phyloP scores from a whole-genome alignment of 108 stramenopile genomes.

The Craspedostauros australis region DNA sequence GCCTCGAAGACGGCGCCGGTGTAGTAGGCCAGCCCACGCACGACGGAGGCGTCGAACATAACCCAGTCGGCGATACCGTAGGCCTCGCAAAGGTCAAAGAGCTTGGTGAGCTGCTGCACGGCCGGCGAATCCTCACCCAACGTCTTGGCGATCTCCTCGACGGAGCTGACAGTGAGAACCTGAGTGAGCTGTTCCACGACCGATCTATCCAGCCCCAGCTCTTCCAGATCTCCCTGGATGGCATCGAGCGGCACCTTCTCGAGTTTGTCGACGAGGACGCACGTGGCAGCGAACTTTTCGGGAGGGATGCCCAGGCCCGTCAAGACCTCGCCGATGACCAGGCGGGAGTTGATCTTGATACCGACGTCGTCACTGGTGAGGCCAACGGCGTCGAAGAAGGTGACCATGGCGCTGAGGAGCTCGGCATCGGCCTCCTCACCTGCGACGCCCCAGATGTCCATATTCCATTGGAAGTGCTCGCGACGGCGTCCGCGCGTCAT shows the following conservation, averaged over 20 bases:
- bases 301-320: conserved; percentile 81
- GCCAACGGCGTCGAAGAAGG: conserved; percentile 85
- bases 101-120: conserved; percentile 67
- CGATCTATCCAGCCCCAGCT: conserved; percentile 72
- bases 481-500: conserved; percentile 96
- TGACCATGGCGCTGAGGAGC: conserved; percentile 87
- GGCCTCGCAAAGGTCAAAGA: conserved; percentile 73
- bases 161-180: conserved; percentile 80
- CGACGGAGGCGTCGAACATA: conserved; percentile 93
- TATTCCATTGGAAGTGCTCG: conserved; percentile 99
- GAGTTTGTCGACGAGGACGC: conserved; percentile 96
- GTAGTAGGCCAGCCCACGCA: conserved; percentile 96
- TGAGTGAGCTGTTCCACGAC: conserved; percentile 76
- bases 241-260: conserved; percentile 95
- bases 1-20: conserved; percentile 98
- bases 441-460: conserved; percentile 88
- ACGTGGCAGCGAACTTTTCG: conserved; percentile 92
- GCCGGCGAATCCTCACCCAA: conserved; percentile 83
- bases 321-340: conserved; percentile 88
- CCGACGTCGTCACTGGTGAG: conserved; percentile 89
- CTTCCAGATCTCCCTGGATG: conserved; percentile 85
- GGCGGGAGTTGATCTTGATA: conserved; percentile 92
- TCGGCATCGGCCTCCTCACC: conserved; percentile 95
- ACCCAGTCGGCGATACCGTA: conserved; percentile 92
- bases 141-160: conserved; percentile 70